Base-by-base conservation (phyloP, 306 rosid species). In the Vigna unguiculata region DNA sequence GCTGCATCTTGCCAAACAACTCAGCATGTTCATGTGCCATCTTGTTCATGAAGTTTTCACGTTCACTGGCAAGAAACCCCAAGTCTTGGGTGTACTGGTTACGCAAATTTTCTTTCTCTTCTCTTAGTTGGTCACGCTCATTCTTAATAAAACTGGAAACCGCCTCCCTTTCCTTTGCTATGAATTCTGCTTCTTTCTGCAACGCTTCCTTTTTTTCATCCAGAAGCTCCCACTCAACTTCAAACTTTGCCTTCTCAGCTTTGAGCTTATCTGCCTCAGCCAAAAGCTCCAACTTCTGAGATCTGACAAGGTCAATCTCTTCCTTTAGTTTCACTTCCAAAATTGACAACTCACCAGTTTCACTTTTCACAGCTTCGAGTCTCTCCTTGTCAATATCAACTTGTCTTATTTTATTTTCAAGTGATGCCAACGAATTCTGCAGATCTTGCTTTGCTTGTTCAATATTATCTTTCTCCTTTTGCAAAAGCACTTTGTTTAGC, bases 141-240 rank as follows among this genome's bases (percentile, higher is more conserved):
- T 91, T 92, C 83, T 83, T 85, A 28, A 92, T 88, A 72, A 85
- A 91, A 72, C 79, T 87, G 65, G 98, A 84, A 69, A 92, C 84
- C 4, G 86, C 84, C 66, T 75, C 32, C 86, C 91, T 90, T 87
- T 96, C 96, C 76, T 88, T 87, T 69, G 88, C 88, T 36, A 96
- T 80, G 54, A 46, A 21, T 57, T 88, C 93, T 21, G 85, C 97
- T 88, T 91, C 96, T 71, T 83, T 89, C 30, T 7, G 71, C 80
- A 92, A 81, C 82, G 86, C 93, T 72, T 89, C 96, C 78, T 91
- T 89, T 78, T 96, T 92, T 34, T 89, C 99, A 81, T 96, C 99
- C 79, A 96, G 91, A 71, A 81, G 84, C 65, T 96, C 99, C 99
- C 99, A 96, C 85, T 96, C 98, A 59, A 82, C 81, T 89, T 96